These are phyloP conservation scores for Cnidoscolus chayamansa DNA, from an alignment of 441 rosid genomes.

Conservation along the genomic window DNA sequence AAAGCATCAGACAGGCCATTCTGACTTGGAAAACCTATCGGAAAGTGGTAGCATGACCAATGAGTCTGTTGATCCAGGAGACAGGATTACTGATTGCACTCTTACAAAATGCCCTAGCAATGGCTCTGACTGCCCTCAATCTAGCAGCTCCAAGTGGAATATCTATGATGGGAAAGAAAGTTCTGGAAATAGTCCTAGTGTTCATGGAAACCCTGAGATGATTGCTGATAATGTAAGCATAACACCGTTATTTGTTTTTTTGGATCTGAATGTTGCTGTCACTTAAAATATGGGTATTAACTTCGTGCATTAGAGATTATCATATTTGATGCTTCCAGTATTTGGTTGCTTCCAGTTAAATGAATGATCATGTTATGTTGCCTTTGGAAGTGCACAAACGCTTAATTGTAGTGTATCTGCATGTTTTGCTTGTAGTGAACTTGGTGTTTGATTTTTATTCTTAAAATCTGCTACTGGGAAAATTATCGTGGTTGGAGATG, in stretches of 20 bases:
- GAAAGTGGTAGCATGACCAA: constrained; percentile 88
- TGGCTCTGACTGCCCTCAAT: constrained; percentile 64
- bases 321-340: background rate
- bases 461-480: background rate
- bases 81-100: constrained; percentile 48
- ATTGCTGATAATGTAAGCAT: constrained; percentile 66
- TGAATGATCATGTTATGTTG: background rate
- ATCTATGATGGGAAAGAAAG: constrained; percentile 56
- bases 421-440: background rate
- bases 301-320: no score
- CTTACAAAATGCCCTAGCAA: constrained; percentile 64
- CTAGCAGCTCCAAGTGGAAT: constrained; percentile 59
- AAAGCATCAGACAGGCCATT: constrained; percentile 70
- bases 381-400: background rate
- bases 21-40: constrained; percentile 76
- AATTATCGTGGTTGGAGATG: background rate
- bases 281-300: no score
- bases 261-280: constrained; percentile 7
- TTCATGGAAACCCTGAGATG: constrained; percentile 50
- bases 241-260: constrained; percentile 16
- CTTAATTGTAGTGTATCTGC: background rate
- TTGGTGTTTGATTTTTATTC: background rate
- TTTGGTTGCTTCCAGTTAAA: background rate
- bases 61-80: constrained; percentile 76
- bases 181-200: constrained; percentile 56